These are phyloP conservation scores for Irineochytrium annulatum DNA, from an alignment of 192 early-diverging fungal species.

Conservation along the genomic window DNA sequence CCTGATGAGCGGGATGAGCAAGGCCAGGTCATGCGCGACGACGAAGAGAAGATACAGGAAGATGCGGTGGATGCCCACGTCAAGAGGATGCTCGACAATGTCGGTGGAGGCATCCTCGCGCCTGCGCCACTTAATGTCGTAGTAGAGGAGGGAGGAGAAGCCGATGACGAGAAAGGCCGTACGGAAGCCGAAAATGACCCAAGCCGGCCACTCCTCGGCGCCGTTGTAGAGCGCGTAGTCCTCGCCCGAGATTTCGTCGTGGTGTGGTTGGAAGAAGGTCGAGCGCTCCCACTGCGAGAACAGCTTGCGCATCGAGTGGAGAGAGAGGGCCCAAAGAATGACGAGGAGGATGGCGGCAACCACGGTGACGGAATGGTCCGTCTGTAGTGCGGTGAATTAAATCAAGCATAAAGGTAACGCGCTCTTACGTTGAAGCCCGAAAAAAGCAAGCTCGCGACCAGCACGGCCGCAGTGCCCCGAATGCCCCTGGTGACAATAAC, in stretches of 20 bases:
- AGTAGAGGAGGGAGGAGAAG: not conserved
- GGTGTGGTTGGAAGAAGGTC: slow-evolving; percentile 3
- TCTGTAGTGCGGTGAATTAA: no score
- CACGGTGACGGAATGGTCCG: no score
- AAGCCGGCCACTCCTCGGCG: slow-evolving; percentile 3
- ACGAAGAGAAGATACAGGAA: not conserved
- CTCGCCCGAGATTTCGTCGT: not conserved
- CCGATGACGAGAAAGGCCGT: not conserved
- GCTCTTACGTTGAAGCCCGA: not conserved
- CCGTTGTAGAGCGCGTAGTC: slow-evolving; percentile 1
- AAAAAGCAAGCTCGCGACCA: not conserved
- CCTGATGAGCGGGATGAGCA: not conserved
- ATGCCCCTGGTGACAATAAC: not conserved
- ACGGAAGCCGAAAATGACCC: not conserved
- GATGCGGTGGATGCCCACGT: not conserved
- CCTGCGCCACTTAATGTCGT: not conserved
- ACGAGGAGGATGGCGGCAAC: no score
- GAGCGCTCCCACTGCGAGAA: no score
- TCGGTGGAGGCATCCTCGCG: not conserved
- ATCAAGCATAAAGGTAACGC: no score
- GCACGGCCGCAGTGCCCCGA: not conserved
- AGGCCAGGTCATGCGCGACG: not conserved
- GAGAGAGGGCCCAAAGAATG: no score
- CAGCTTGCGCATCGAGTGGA: no score
- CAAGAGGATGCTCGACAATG: not conserved